These are phyloP conservation scores for Termitomyces sp. DNA, from an alignment of 768 basidiomycete species.

Conservation along the genomic window DNA sequence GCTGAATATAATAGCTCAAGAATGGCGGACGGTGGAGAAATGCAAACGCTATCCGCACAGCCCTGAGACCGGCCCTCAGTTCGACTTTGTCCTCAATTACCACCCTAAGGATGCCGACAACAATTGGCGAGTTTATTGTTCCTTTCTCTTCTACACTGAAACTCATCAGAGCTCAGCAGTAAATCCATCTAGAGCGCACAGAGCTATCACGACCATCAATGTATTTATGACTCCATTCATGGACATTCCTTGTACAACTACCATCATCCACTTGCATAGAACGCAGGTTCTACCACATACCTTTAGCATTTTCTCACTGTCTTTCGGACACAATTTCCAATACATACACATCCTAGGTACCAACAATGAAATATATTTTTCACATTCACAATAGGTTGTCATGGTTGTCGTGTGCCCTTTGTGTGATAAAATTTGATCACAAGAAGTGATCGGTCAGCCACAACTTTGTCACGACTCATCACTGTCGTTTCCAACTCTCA, in stretches of 20 bases:
- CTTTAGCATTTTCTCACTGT: conserved; percentile 1
- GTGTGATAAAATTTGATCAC: neutral
- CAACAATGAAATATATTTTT: neutral
- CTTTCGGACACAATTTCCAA: neutral
- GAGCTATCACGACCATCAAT: neutral
- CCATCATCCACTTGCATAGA: neutral
- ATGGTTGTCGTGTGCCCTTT: conserved; percentile 1
- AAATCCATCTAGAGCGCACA: neutral
- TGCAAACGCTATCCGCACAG: conserved; percentile 70
- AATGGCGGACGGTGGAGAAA: conserved; percentile 78
- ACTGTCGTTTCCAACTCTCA: neutral
- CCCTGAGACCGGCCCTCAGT: conserved; percentile 77
- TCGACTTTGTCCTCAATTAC: conserved; percentile 69
- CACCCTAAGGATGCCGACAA: conserved; percentile 16
- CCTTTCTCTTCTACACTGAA: neutral
- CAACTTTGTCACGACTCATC: neutral
- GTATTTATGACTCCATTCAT: neutral
- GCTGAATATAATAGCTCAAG: conserved; percentile 53
- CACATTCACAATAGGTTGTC: neutral
- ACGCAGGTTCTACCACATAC: conserved; percentile 3
- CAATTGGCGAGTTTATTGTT: conserved; percentile 5
- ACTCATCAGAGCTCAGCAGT: neutral
- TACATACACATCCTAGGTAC: neutral
- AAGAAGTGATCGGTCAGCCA: conserved; percentile 1
- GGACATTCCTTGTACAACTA: neutral